Percentiles rank a stretch among this genome's conserved stretches.
phyloP scores from a whole-genome alignment of 768 basidiomycete species.

The Suillus spraguei region DNA sequence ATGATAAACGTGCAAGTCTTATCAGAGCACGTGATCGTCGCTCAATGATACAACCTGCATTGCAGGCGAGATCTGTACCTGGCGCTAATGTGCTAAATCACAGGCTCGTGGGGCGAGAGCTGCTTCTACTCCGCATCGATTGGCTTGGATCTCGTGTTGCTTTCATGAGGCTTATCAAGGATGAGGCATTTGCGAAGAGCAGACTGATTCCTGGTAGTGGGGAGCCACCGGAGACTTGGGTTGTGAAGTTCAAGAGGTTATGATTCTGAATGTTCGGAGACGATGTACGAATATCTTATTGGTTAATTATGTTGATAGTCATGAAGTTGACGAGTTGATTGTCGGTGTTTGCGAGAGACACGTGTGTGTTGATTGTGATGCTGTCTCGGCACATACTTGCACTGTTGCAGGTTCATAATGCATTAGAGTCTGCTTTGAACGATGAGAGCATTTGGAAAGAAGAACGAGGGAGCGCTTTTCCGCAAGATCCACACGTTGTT shows the following conservation, averaged over 20 bases:
- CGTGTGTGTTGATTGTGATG: no score
- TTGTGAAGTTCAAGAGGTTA: conserved; percentile 9
- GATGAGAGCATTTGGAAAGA: not conserved
- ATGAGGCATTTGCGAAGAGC: conserved; percentile 11
- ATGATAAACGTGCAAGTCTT: conserved; percentile 1
- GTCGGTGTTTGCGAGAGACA: not conserved
- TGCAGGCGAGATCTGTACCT: not conserved
- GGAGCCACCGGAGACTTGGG: conserved; percentile 12
- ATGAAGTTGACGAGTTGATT: not conserved
- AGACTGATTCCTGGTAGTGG: conserved; percentile 13
- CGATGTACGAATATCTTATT: not conserved
- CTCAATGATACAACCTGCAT: not conserved
- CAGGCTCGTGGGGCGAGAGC: not conserved
- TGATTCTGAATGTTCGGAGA: not conserved
- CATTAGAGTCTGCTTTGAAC: not conserved
- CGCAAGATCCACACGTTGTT: not conserved
- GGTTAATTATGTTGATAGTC: not conserved
- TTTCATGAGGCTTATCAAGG: conserved; percentile 11
- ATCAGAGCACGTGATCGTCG: conserved; percentile 10
- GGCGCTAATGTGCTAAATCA: not conserved
- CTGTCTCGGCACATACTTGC: no score
- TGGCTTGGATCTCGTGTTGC: conserved; percentile 13
- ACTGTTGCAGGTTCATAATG: no score
- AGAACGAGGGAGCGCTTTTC: not conserved
- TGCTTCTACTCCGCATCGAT: conserved; percentile 10